phyloP scores from a whole-genome alignment of 2,329 filamentous ascomycete species.

The Aphanocladium album region DNA sequence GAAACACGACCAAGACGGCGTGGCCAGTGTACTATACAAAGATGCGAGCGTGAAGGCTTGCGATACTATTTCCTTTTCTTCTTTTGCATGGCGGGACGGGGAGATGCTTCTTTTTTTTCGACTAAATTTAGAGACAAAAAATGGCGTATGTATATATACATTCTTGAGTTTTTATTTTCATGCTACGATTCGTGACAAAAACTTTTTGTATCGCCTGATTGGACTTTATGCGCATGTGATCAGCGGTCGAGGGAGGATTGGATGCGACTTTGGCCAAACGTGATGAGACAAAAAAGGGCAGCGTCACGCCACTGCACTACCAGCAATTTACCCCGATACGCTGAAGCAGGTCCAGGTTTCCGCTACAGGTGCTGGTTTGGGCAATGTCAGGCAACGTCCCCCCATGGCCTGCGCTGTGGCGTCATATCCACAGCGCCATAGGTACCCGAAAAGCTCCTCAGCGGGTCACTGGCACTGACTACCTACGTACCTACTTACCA shows the following conservation, averaged over 20 bases:
- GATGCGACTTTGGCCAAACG: background rate
- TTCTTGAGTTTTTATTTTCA: background rate
- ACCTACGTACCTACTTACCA: too few species aligned
- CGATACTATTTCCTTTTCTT: background rate
- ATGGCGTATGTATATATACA: background rate
- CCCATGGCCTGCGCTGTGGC: background rate
- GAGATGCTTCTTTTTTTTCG: background rate
- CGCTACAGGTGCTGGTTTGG: background rate
- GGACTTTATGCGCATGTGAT: background rate
- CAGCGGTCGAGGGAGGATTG: background rate
- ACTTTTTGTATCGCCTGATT: background rate
- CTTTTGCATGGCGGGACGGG: conserved; percentile 9
- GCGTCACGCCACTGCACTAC: background rate
- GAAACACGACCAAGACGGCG: conserved; percentile 1
- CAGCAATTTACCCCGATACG: too few species aligned
- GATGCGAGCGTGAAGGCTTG: background rate
- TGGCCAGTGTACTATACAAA: conserved; percentile 1
- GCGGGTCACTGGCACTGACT: too few species aligned
- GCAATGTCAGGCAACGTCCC: background rate
- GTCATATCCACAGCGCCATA: conserved; percentile 13
- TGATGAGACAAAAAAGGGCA: background rate
- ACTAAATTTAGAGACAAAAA: background rate
- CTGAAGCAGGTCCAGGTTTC: too few species aligned
- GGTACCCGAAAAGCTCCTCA: background rate
- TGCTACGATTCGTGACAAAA: background rate